Percentiles rank a stretch among this genome's conserved stretches.
phyloP scores from a whole-genome alignment of 2,329 filamentous ascomycete species.

The Ophioceras dolichostomum region DNA sequence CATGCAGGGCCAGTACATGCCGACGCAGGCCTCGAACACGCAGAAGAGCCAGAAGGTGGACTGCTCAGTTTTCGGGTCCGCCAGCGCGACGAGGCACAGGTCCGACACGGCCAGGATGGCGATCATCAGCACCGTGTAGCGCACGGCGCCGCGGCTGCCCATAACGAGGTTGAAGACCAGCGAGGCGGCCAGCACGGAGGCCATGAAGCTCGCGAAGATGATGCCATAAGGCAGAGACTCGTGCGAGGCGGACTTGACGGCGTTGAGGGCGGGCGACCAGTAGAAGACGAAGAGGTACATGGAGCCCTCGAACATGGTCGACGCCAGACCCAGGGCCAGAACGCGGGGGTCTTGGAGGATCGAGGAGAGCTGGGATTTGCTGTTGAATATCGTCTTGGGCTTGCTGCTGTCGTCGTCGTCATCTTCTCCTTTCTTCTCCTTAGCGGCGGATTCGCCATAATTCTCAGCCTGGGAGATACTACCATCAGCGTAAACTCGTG shows the following conservation, averaged over 20 bases:
- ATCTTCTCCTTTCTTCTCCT: constrained; percentile 8
- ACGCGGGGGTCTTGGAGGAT: constrained; percentile 29
- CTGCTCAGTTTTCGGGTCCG: constrained; percentile 20
- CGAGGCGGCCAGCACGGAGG: constrained; percentile 45
- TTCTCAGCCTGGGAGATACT: constrained; percentile 30
- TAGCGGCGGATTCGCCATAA: constrained; percentile 23
- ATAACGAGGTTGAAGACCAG: constrained; percentile 33
- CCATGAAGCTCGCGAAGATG: constrained; percentile 40
- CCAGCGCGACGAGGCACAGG: constrained; percentile 16
- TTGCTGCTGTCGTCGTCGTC: constrained; percentile 7
- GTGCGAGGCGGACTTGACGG: constrained; percentile 13
- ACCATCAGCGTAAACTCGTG: neutral
- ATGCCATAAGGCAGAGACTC: constrained; percentile 27
- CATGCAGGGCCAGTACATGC: constrained; percentile 43
- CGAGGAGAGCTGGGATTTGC: constrained; percentile 7
- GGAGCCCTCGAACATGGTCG: constrained; percentile 44
- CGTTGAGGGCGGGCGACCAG: constrained; percentile 38
- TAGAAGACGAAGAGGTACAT: constrained; percentile 49
- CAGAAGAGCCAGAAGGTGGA: constrained; percentile 41
- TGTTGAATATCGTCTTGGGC: neutral
- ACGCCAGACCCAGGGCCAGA: constrained; percentile 34
- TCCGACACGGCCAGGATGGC: constrained; percentile 24
- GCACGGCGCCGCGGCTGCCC: constrained; percentile 12
- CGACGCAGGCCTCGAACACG: constrained; percentile 41
- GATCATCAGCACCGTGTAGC: constrained; percentile 19